Evolutionary conservation across 225 moss, liverwort and hornwort genomes (phyloP), one percentile per base, ranked within the genome.

Genomic region (Bryum argenteum): DNA sequence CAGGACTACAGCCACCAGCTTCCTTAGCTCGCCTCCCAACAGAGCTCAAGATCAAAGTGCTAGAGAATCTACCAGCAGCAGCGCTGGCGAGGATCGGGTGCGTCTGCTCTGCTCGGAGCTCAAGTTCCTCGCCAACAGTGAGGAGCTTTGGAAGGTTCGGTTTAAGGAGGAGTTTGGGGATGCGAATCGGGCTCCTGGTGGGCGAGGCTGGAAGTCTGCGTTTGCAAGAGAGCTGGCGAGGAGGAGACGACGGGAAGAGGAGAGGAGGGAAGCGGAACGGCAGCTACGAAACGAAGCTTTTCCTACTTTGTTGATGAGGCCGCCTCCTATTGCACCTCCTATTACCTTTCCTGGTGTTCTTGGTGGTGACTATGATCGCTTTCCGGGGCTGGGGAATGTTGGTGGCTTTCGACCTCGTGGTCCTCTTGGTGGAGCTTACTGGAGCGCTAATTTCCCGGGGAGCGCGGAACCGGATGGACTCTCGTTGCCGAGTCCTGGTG

Each of bases 61-160:
- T 98, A 61, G 97, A 98, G 65, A 79, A 41, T 50, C 92, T 94
- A 37, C 88, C 92, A 38, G 77, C 91, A 54, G 54, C 70, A 14
- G 81, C 86, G 4, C 82, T 94, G 13, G 94, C 89, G 16, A 89
- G 80, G 44, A 55, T 91, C 33, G 78, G 86, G 26, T 92, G 92
- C 56, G 87, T 88, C 4, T 94, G 94, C 74, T 88, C 4, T 94
- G 94, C 74, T 98, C 94, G 8, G 92, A 98, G 74, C 82, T 98
- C 33, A 89, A 92, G 67, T 94, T 98, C 9, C 81, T 98, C 4
- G 79, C 91, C 23, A 73, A 86, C 4, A 88, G 69, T 69, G 94
- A 94, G 63, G 94, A 94, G 19, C 56, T 98, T 17, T 98, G 97
- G 97, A 89, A 92, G 73, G 70, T 77, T 20, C 83, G 77, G 19